Evolutionary conservation across 192 early-diverging fungal genomes (phyloP).

Genomic region (Coemansia sp.): DNA sequence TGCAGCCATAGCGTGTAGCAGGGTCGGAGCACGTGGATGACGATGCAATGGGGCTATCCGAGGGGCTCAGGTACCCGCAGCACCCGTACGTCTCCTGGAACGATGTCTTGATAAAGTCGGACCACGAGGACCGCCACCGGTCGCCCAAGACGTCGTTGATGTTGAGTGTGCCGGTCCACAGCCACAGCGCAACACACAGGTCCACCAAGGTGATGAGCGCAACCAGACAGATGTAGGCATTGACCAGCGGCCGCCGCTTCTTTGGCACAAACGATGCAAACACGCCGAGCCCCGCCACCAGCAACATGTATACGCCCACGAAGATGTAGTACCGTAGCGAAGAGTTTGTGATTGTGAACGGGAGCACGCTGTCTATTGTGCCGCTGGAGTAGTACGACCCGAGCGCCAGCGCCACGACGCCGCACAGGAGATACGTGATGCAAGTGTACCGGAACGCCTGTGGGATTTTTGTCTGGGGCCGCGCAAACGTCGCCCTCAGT

Average conservation of each 20-base stretch:
- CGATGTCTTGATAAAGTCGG: conserved; percentile 27
- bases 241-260: conserved; percentile 23
- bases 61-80: conserved; percentile 40
- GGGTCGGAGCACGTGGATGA: conserved; percentile 21
- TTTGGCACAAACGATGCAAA: conserved; percentile 35
- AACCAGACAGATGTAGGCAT: conserved; percentile 17
- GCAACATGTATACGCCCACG: conserved; percentile 27
- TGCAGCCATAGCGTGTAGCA: conserved; percentile 29
- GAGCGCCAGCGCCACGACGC: conserved; percentile 20
- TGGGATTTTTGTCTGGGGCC: background rate
- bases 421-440: conserved; percentile 10
- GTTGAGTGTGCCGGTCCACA: conserved; percentile 44
- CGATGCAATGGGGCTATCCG: conserved; percentile 21
- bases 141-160: conserved; percentile 24
- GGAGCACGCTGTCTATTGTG: conserved; percentile 16
- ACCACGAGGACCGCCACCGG: conserved; percentile 33
- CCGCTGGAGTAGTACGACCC: conserved; percentile 32
- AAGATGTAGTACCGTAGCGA: conserved; percentile 32
- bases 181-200: conserved; percentile 26
- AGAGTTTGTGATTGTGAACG: conserved; percentile 17
- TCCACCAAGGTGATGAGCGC: conserved; percentile 19
- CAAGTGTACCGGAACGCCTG: conserved; percentile 12
- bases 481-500: background rate
- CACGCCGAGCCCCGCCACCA: conserved; percentile 17
- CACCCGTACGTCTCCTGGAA: conserved; percentile 30